Evolutionary conservation across 768 basidiomycete genomes (phyloP).

Genomic region (Rhodotorula kratochvilovae): DNA sequence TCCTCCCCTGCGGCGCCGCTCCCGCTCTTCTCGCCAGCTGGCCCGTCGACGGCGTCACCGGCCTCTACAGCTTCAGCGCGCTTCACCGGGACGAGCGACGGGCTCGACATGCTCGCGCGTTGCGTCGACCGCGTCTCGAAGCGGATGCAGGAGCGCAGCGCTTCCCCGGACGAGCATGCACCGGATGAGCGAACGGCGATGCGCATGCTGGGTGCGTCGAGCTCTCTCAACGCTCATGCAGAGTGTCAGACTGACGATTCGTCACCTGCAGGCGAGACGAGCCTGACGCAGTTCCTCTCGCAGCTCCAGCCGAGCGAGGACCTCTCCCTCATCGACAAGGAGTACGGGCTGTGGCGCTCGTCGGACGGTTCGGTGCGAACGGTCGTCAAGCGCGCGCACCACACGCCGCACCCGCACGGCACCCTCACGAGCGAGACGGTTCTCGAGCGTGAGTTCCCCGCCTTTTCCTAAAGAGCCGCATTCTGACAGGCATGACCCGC

Average conservation of each 20-base stretch:
- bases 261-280: background rate
- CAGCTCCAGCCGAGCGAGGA: background rate
- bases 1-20: background rate
- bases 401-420: background rate
- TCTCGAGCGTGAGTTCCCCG: background rate
- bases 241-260: no score
- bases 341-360: background rate
- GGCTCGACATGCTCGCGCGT: background rate
- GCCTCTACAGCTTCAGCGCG: background rate
- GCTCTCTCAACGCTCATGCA: no score
- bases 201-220: background rate
- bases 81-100: background rate
- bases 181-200: background rate
- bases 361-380: background rate
- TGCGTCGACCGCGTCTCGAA: constrained; percentile 6
- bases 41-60: background rate
- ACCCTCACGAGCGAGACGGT: background rate
- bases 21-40: no score
- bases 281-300: background rate
- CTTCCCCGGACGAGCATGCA: background rate
- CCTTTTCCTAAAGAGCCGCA: background rate
- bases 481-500: background rate
- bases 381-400: background rate
- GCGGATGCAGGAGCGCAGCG: background rate
- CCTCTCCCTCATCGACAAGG: background rate